Evolutionary conservation across 345 rosid genomes (phyloP).

Genomic region (Orychophragmus violaceus): DNA sequence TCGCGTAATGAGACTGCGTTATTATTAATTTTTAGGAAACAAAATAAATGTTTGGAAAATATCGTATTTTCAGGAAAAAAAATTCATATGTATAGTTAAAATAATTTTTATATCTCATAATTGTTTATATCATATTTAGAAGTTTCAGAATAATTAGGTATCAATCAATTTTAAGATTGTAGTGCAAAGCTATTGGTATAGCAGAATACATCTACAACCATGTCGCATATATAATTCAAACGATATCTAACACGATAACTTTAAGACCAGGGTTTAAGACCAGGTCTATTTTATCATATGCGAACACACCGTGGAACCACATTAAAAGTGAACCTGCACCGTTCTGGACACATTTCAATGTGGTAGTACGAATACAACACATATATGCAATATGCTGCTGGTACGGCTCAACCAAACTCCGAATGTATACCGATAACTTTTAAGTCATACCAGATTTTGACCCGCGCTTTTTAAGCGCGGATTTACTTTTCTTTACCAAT

Average conservation of each 20-base stretch:
- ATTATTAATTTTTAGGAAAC: no score
- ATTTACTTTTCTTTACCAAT: no score
- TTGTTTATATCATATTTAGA: background rate
- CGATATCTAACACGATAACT: background rate
- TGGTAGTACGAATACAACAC: background rate
- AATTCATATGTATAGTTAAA: background rate
- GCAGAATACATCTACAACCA: background rate
- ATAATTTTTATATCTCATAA: background rate
- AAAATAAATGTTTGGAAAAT: no score
- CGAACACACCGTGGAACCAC: background rate
- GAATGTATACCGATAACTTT: background rate
- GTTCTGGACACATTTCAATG: background rate
- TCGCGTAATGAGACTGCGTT: constrained; percentile 5
- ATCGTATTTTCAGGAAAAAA: no score
- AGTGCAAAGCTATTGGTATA: background rate
- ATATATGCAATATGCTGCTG: background rate
- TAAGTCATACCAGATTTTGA: no score
- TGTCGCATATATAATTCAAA: background rate
- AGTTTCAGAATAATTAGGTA: background rate
- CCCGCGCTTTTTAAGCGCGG: no score
- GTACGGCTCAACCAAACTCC: background rate
- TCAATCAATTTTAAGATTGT: background rate
- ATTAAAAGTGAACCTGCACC: background rate
- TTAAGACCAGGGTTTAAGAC: background rate
- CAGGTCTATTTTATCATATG: background rate